These are phyloP conservation scores for Malassezia caprae DNA, from an alignment of 1,284 basidiomycete genomes.

Conservation along the genomic window DNA sequence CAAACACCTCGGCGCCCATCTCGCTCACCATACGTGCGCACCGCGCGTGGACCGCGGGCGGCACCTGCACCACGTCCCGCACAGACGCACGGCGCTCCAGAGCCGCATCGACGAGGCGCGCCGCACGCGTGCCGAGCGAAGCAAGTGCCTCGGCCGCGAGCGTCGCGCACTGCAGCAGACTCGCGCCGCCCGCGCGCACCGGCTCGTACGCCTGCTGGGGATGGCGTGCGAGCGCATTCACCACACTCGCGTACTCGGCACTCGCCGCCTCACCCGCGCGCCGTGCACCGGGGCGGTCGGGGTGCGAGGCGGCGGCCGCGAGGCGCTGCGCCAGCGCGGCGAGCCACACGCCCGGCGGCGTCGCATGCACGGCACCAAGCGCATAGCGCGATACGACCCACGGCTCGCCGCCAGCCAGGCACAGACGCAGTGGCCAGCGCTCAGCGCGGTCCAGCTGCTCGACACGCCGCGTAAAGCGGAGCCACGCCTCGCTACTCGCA, in stretches of 20 bases:
- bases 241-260: conserved; percentile 7
- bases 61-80: neutral
- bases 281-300: conserved; percentile 11
- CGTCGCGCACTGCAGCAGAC: conserved; percentile 3
- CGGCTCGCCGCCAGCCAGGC: conserved; percentile 7
- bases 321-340: conserved; percentile 3
- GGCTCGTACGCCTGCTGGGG: neutral
- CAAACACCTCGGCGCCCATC: conserved; percentile 1
- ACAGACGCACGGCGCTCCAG: neutral
- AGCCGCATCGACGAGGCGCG: neutral
- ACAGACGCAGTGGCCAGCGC: conserved; percentile 31
- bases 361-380: conserved; percentile 12
- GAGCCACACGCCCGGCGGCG: conserved; percentile 11
- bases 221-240: neutral
- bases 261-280: conserved; percentile 10
- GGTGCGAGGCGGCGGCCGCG: conserved; percentile 9
- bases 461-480: conserved; percentile 32
- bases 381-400: conserved; percentile 26
- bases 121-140: neutral
- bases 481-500: conserved; percentile 30
- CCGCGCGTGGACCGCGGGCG: neutral
- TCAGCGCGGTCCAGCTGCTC: conserved; percentile 36
- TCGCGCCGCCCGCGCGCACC: conserved; percentile 1
- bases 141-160: neutral
- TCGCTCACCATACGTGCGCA: neutral